Base-by-base conservation (phyloP, 2,329 filamentous ascomycete genomes). In the Colletotrichum falcatum region DNA sequence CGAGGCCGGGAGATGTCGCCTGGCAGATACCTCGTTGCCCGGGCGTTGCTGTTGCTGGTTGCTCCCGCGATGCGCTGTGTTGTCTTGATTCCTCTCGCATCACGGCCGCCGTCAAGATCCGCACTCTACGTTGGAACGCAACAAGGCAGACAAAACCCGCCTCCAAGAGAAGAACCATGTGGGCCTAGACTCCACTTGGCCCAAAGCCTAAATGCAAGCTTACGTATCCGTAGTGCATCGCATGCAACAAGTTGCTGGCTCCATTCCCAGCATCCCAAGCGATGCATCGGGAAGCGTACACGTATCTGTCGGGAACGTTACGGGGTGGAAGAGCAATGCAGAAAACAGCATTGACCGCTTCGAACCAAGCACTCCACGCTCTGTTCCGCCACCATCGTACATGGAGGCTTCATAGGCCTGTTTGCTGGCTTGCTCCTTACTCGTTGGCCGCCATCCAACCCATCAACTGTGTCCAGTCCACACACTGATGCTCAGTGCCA, bases 171-270 rank as follows among this genome's bases (percentile, higher is more conserved):
- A 42, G 5, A 5, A 11, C 35, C 20, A 1, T 33, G 42, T 44
- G 42, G 51, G 35, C 33, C 44, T 14, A 20, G 28, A 9, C 4
- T 28, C 33, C 42, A 39, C 30, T 20, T 26, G n/a, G 42, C 20
- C 23, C 20, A 35, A 58, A 67, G 48, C 51, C 39, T 56, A 64
- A 64, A 64, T 49, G 12, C 59, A 67, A 64, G 65, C 51, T 67
- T 67, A 64, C 58, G n/a, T n/a, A n/a, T n/a, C n/a, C n/a, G n/a
- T n/a, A n/a, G n/a, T n/a, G n/a, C n/a, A n/a, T n/a, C n/a, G n/a
- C n/a, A n/a, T n/a, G 23, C 23, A 12, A 5, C 37, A 9, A 3
- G 6, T 18, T 11, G 39, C n/a, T n/a, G n/a, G n/a, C 28, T 30
- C 55, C 7, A 14, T 16, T n/a, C 12, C 23, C 39, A 30, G 14